These are phyloP conservation scores for Phytophthora gonapodyides DNA, from an alignment of 352 stramenopile genomes.

Conservation along the genomic window DNA sequence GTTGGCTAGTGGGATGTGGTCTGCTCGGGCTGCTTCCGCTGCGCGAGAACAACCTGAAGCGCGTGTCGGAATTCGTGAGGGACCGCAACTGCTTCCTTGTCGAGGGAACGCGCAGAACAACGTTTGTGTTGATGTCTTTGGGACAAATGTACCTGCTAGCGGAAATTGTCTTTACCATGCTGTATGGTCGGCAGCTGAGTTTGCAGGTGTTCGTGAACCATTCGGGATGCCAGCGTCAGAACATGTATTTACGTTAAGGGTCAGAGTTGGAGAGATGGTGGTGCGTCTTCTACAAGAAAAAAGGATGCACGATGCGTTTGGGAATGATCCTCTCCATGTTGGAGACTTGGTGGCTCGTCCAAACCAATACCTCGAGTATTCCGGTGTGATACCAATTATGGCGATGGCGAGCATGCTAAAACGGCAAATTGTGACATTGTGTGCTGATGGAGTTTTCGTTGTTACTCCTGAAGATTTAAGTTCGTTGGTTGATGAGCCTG, in stretches of 20 bases:
- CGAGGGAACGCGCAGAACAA: too few species aligned
- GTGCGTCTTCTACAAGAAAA: neutral
- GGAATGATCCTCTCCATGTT: neutral
- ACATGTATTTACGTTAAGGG: neutral
- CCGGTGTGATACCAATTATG: neutral
- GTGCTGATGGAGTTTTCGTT: neutral
- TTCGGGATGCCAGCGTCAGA: neutral
- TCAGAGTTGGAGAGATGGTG: neutral
- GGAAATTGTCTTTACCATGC: conserved; percentile 8
- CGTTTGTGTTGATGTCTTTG: too few species aligned
- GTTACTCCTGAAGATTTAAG: neutral
- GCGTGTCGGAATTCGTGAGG: too few species aligned
- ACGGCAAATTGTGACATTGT: neutral
- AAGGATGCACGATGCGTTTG: neutral
- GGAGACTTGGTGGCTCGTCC: neutral
- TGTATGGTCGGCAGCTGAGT: conserved; percentile 1
- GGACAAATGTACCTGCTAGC: too few species aligned
- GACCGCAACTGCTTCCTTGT: too few species aligned
- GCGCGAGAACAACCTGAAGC: too few species aligned
- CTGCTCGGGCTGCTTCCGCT: too few species aligned
- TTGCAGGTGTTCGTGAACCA: neutral
- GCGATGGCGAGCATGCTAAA: neutral
- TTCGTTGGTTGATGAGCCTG: too few species aligned
- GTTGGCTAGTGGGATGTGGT: too few species aligned
- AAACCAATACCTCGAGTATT: conserved; percentile 6